Percentiles rank a stretch among this genome's conserved stretches.
Evolutionary conservation across 257 asterid genomes (phyloP).

Genomic region (Rhazya stricta): DNA sequence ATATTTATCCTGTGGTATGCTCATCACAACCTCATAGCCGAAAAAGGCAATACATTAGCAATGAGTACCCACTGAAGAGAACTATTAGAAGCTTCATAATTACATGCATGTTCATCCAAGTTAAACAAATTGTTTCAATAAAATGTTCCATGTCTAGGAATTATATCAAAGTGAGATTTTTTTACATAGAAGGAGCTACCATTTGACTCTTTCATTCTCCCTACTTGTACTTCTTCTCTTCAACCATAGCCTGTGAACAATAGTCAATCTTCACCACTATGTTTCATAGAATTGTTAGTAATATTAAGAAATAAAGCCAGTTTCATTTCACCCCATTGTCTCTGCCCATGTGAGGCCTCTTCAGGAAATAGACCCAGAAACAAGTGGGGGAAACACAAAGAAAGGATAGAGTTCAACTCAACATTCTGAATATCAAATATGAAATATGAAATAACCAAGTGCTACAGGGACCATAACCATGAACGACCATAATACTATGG

Average conservation of each 20-base stretch:
- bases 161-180: background rate
- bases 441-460: background rate
- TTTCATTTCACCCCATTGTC: background rate
- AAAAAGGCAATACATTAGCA: background rate
- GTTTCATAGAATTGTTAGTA: too few species aligned
- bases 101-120: background rate
- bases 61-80: background rate
- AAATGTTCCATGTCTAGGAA: too few species aligned
- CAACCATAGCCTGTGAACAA: too few species aligned
- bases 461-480: background rate
- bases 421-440: background rate
- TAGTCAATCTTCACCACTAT: too few species aligned
- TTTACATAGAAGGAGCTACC: background rate
- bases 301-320: background rate
- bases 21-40: background rate
- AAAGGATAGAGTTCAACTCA: background rate
- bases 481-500: background rate
- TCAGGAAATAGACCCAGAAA: background rate
- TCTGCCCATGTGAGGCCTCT: background rate
- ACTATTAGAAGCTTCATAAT: background rate
- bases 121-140: background rate
- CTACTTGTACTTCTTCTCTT: background rate
- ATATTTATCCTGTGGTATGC: background rate
- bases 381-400: background rate
- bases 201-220: background rate